Evolutionary conservation across 2,329 filamentous ascomycete genomes (phyloP), one percentile per base, ranked within the genome.

Genomic region (Sclerotinia borealis): DNA sequence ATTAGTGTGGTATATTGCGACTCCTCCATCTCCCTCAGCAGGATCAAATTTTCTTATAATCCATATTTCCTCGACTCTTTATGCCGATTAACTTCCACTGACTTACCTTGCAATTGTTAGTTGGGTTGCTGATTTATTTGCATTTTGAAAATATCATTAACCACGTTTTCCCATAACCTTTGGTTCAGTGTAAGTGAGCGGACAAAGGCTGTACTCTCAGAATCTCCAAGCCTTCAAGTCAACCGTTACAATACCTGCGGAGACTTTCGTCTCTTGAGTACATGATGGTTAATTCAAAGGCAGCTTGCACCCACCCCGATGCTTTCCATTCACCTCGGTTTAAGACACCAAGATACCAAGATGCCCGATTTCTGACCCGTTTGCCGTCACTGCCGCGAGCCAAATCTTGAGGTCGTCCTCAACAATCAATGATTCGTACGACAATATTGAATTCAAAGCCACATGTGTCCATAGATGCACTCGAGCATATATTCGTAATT

Each of bases 401-500:
- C 17, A 41, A 29, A 27, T 15, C 51, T 41, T 31, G 36, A 29
- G 10, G 11, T 4, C 17, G 31, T 29, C 19, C 25, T 10, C 22
- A n/a, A 55, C 22, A 29, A 27, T 25, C 51, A 55, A 55, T 55
- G 51, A 55, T 29, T 29, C 15, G 36, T 29, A n/a, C 22, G 51
- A 27, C 51, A 15, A 2, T 8, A 11, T n/a, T n/a, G 51, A 29
- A 41, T 13, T 41, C 36, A 27, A 39, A 41, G 51, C 36, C 51
- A 39, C 22, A 54, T n/a, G n/a, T n/a, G n/a, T n/a, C n/a, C n/a
- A n/a, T n/a, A n/a, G n/a, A n/a, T n/a, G n/a, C n/a, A n/a, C n/a
- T 54, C 51, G 36, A 41, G 36, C n/a, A n/a, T n/a, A n/a, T n/a
- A n/a, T n/a, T n/a, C n/a, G n/a, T 54, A 54, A 54, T 54, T 22